phyloP scores from a whole-genome alignment of 228 moss, liverwort and hornwort genomes.

The Sphagnum fallax region DNA sequence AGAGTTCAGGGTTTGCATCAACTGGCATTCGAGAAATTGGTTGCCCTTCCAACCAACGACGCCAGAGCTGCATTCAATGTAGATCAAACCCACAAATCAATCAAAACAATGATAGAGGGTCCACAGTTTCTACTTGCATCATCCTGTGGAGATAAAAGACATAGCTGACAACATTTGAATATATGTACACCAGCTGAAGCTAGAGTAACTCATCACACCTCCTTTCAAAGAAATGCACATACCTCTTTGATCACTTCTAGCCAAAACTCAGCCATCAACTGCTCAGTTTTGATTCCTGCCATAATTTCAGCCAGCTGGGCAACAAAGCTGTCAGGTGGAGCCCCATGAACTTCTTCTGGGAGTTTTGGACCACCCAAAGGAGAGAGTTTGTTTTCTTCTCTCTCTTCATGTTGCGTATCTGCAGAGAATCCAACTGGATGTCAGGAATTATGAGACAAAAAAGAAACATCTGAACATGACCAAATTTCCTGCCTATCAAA shows the following conservation, averaged over 20 bases:
- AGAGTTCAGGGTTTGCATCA: conserved; percentile 77
- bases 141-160: no score
- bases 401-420: conserved; percentile 58
- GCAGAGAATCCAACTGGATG: not conserved
- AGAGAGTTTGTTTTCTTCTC: conserved; percentile 21
- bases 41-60: conserved; percentile 76
- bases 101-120: no score
- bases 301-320: conserved; percentile 88
- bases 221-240: not conserved
- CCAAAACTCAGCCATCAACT: conserved; percentile 94
- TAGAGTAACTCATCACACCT: no score
- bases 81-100: no score
- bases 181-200: no score
- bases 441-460: no score
- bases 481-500: no score
- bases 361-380: conserved; percentile 35
- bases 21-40: conserved; percentile 87
- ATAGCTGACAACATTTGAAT: no score
- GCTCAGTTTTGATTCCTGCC: conserved; percentile 81
- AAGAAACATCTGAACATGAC: no score
- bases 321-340: conserved; percentile 89
- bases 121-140: no score
- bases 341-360: conserved; percentile 88
- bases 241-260: conserved; percentile 80
- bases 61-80: conserved; percentile 43